Evolutionary conservation across 257 asterid species (phyloP).

Genomic region (Misopates orontium): DNA sequence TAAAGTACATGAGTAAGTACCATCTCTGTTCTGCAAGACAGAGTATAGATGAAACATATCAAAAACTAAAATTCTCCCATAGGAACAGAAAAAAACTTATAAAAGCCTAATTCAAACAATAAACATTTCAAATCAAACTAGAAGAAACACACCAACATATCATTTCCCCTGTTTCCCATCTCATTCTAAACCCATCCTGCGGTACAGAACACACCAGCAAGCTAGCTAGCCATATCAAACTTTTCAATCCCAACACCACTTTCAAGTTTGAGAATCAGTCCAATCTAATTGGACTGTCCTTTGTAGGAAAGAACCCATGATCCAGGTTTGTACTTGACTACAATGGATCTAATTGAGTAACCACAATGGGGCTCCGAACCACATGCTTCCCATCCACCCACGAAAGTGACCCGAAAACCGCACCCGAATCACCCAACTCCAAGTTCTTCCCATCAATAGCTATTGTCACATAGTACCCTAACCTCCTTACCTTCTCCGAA

Average conservation of each 20-base stretch:
- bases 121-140: background rate
- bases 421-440: slow-evolving; percentile 76
- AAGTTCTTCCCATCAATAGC: slow-evolving; percentile 52
- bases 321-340: slow-evolving; percentile 27
- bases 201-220: no score
- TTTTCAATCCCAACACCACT: background rate
- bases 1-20: background rate
- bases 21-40: slow-evolving; percentile 20
- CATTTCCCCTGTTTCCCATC: slow-evolving; percentile 18
- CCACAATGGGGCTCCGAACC: slow-evolving; percentile 88
- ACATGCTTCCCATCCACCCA: slow-evolving; percentile 90
- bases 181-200: slow-evolving; percentile 20
- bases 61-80: slow-evolving; percentile 14
- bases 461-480: slow-evolving; percentile 73
- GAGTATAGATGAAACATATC: slow-evolving; percentile 19
- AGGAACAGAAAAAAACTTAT: no score
- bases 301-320: background rate
- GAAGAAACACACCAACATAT: slow-evolving; percentile 27
- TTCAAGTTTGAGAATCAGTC: no score
- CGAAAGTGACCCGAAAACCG: slow-evolving; percentile 75
- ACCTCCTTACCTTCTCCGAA: slow-evolving; percentile 50
- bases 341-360: slow-evolving; percentile 78
- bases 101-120: background rate
- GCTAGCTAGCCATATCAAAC: slow-evolving; percentile 9
- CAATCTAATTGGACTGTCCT: slow-evolving; percentile 1